Evolutionary conservation across 108 stramenopile genomes (phyloP).

Genomic region (Pseudonitzschia multistriata): DNA sequence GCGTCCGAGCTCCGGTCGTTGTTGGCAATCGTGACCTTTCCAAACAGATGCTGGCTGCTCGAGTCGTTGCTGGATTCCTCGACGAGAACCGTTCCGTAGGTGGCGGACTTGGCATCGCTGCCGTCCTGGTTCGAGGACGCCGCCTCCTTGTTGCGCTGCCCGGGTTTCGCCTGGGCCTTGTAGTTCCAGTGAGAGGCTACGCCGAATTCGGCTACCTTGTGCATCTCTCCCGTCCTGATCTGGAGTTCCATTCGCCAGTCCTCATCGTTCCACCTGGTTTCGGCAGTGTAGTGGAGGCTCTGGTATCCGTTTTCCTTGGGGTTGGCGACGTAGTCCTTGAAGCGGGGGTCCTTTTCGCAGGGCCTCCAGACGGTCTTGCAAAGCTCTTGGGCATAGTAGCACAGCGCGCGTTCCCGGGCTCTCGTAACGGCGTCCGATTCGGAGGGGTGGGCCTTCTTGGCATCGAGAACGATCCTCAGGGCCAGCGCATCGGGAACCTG

Average conservation of each 20-base stretch:
- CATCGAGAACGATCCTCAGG: conserved; percentile 70
- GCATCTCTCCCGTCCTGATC: conserved; percentile 83
- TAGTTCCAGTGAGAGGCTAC: conserved; percentile 83
- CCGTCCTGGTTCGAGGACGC: background rate
- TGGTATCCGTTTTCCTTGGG: conserved; percentile 94
- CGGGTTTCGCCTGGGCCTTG: conserved; percentile 41
- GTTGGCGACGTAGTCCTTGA: conserved; percentile 86
- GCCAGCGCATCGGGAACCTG: conserved; percentile 84
- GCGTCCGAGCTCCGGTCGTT: conserved; percentile 52
- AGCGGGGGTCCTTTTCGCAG: conserved; percentile 44
- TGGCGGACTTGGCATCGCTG: background rate
- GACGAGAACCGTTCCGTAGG: background rate
- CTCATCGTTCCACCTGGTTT: conserved; percentile 47
- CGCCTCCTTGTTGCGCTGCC: conserved; percentile 15
- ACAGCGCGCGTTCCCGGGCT: conserved; percentile 70
- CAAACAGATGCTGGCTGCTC: background rate
- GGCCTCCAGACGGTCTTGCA: conserved; percentile 52
- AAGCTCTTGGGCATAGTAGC: conserved; percentile 73
- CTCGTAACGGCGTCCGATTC: conserved; percentile 55
- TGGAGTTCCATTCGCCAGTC: conserved; percentile 82
- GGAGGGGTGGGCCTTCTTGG: conserved; percentile 47
- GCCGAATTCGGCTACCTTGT: conserved; percentile 87
- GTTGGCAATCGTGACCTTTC: background rate
- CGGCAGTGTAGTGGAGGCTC: conserved; percentile 85
- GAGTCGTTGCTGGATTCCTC: background rate